Evolutionary conservation across 441 rosid species (phyloP), one percentile per base, ranked within the genome.

Genomic region (Caryocar brasiliense): DNA sequence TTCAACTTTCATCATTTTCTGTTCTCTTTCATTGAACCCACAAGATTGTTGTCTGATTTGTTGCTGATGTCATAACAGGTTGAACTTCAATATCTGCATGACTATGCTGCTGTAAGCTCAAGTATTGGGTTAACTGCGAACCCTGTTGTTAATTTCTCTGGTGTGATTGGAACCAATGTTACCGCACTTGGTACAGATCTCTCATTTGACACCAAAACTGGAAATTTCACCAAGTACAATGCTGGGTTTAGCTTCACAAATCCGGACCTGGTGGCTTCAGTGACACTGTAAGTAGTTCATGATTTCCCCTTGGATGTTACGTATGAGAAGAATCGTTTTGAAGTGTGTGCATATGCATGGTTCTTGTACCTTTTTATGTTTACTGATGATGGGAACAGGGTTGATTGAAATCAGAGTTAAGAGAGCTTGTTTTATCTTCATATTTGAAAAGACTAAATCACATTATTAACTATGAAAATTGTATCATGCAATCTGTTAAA

Each of bases 1-100:
- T n/a, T n/a, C n/a, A n/a, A n/a, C n/a, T n/a, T n/a, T n/a, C n/a
- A n/a, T n/a, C n/a, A n/a, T n/a, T n/a, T n/a, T n/a, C n/a, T n/a
- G n/a, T n/a, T n/a, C n/a, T n/a, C n/a, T n/a, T n/a, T n/a, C n/a
- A n/a, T n/a, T n/a, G n/a, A n/a, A n/a, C n/a, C n/a, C n/a, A n/a
- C n/a, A n/a, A 32, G 2, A 4, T 4, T 27, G 23, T 7, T 44
- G 13, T 32, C 17, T 39, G 48, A 33, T 59, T 45, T 30, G 14
- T 34, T 37, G 8, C 12, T 54, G 24, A 30, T 43, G 9, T 30
- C 27, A 23, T 53, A 25, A 55, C 75, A 91, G 98, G 13, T 81
- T 63, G 96, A 91, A 74, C 54, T 91, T 50, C 98, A 87, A 51
- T 91, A 83, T 74, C 67, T 85, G 81, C 91, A 85, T 70, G 98